phyloP scores from a whole-genome alignment of 2,329 filamentous ascomycete species.

The Aspergillus costaricaensis region DNA sequence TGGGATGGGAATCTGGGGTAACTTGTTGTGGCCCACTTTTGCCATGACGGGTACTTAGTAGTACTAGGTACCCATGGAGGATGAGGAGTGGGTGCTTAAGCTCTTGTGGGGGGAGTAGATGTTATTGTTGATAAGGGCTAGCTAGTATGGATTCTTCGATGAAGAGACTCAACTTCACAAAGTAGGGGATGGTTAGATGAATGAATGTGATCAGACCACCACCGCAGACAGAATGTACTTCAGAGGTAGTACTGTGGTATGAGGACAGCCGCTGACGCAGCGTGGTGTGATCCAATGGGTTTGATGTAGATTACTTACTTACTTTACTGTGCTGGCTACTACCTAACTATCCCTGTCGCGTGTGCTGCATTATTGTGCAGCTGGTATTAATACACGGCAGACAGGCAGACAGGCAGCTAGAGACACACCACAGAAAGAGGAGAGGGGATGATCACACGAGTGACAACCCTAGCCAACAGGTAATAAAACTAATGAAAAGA shows the following conservation, averaged over 20 bases:
- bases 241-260: too few species aligned
- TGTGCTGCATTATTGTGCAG: not conserved
- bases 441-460: not conserved
- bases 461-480: not conserved
- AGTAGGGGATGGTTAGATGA: not conserved
- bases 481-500: not conserved
- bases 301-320: not conserved
- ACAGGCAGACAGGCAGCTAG: not conserved
- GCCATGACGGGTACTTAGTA: not conserved
- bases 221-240: not conserved
- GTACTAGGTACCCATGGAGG: too few species aligned
- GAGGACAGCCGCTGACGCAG: slow-evolving; percentile 2
- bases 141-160: not conserved
- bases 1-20: not conserved
- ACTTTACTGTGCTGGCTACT: not conserved
- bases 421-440: too few species aligned
- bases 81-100: not conserved
- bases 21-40: not conserved
- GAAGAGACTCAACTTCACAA: not conserved
- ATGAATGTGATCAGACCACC: slow-evolving; percentile 6
- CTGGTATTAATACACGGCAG: not conserved
- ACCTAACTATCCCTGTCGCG: not conserved
- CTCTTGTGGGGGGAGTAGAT: not conserved
- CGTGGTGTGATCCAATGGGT: not conserved
- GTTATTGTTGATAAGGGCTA: not conserved